Base-by-base conservation (phyloP, 176 grass and related monocot species). In the Phragmites australis region DNA sequence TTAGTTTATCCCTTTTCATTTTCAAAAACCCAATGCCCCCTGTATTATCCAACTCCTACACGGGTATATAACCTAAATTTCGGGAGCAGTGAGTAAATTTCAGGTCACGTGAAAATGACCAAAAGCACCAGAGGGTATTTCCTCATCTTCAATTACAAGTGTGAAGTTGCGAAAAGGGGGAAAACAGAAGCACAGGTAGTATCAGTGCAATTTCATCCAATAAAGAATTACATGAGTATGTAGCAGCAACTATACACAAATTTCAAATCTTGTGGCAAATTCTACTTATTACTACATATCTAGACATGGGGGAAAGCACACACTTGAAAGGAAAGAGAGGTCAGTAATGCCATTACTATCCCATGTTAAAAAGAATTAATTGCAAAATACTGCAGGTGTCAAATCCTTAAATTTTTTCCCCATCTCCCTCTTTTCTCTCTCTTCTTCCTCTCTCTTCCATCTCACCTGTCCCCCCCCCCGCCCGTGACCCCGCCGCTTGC, bases 351-450 rank as follows among this genome's bases (percentile, higher is more conserved):
- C 9, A 71, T 46, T 70, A 61, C 8, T 77, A 70, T 44, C 18
- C 59, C 25, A 87, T 56, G 7, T 82, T 27, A 87, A 60, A 17
- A 51, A 34, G 23, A 69, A 69, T 23, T 9, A 41, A 72, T 49
- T 41, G 27, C 45, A 48, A 82, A 71, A 48, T 18, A 59, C 11
- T 2, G 16, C 1, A 56, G 2, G 54, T 75, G 19, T 68, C 34
- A 8, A 81, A 68, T n/a, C n/a, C n/a, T n/a, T n/a, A n/a, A n/a
- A n/a, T n/a, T n/a, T n/a, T n/a, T n/a, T n/a, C n/a, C n/a, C n/a
- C n/a, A n/a, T n/a, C n/a, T n/a, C n/a, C n/a, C n/a, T n/a, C n/a
- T n/a, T n/a, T n/a, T n/a, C n/a, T n/a, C n/a, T n/a, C n/a, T n/a
- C n/a, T n/a, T n/a, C n/a, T n/a, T n/a, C n/a, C n/a, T n/a, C n/a